Percentiles rank a stretch among this genome's conserved stretches.
Evolutionary conservation across 176 grass and related monocot species (phyloP).

Genomic region (Paspalum notatum): DNA sequence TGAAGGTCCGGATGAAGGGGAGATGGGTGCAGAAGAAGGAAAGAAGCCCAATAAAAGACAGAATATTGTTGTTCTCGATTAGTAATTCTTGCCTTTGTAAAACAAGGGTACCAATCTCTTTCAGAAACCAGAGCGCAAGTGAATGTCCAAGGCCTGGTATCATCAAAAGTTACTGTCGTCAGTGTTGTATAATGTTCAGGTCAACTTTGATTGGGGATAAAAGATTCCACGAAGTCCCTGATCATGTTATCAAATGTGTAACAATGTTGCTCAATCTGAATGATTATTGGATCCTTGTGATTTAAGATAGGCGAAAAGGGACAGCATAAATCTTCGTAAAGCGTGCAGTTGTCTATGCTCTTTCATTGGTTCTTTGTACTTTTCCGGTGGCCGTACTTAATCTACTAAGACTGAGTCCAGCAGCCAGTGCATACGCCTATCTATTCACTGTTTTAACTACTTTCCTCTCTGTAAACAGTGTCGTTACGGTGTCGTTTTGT

Average conservation of each 20-base stretch:
- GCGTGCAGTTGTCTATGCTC: no score
- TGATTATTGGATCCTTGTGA: no score
- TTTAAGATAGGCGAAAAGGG: no score
- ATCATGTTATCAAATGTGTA: background rate
- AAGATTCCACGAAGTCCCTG: background rate
- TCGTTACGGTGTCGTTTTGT: no score
- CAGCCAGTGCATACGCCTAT: no score
- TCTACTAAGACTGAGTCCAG: no score
- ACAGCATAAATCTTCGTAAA: no score
- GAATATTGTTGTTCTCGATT: conserved; percentile 81
- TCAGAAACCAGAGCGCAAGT: background rate
- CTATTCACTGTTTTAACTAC: no score
- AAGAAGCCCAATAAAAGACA: conserved; percentile 61
- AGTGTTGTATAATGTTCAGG: conserved; percentile 28
- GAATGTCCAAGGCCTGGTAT: conserved; percentile 10
- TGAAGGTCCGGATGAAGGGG: conserved; percentile 17
- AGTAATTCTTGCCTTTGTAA: conserved; percentile 23
- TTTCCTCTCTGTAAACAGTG: no score
- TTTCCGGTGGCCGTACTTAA: no score
- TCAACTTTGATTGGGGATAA: background rate
- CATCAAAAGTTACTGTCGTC: background rate
- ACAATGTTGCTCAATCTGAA: background rate
- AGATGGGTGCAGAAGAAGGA: conserved; percentile 14
- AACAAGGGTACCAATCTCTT: background rate
- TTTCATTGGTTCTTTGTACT: no score